Evolutionary conservation across 306 rosid species (phyloP), one percentile per base, ranked within the genome.

Genomic region (Nissolia schottii): DNA sequence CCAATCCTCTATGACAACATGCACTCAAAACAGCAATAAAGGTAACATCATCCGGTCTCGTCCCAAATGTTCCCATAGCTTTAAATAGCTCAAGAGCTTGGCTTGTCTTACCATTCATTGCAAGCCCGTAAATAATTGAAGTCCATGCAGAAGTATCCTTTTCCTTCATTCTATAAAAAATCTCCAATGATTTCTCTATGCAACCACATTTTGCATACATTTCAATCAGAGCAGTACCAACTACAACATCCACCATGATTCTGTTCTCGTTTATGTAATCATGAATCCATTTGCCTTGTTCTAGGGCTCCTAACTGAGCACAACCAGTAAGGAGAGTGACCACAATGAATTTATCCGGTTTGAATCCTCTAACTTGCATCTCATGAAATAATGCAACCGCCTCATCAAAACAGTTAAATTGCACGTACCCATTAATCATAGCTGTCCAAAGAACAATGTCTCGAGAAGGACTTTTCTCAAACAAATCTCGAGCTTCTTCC

Each of bases 391-490:
- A 77, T 10, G 38, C 71, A 67, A 89, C 81, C 0, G 89, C 96
- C 43, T 87, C 86, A n/a, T 89, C 89, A 63, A 80, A 80, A 35
- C 49, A 32, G 51, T 89, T 83, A 66, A 82, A 87, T 61, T 85
- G 96, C 38, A 87, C 96, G 76, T 87, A 87, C 55, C 88, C 93
- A 79, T 85, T 87, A 74, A 91, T 89, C 97, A 89, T 82, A 64
- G 90, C 86, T 0, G 93, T 92, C 96, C 93, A 92, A 60, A 89
- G 87, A 76, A 92, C 86, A 56, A 84, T 80, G 73, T 89, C 97
- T 66, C 76, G 79, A 54, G 70, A 68, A 8, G 90, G 86, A 81
- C 89, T 87, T 63, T 48, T 83, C 63, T 89, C 89, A 76, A 92
- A 92, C 77, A 87, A 83, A 41, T 82, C 81, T 73, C 89, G 64